These are phyloP conservation scores for Neoascochyta sp. DNA, from an alignment of 2,329 filamentous ascomycete genomes.

Conservation along the genomic window DNA sequence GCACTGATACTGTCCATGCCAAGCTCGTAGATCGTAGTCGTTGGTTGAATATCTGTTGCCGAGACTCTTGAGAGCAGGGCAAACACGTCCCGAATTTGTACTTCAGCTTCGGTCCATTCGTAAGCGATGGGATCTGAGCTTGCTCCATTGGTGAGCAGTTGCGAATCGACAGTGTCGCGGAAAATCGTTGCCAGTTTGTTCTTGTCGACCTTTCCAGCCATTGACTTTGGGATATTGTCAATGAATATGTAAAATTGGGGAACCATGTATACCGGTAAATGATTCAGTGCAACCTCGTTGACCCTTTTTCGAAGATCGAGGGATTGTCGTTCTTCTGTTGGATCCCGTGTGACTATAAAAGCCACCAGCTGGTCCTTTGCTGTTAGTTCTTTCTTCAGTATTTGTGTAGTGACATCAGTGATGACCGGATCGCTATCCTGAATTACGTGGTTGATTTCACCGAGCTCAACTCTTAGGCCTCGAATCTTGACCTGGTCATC, in stretches of 20 bases:
- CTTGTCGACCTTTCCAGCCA: conserved; percentile 42
- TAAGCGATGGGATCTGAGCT: conserved; percentile 6
- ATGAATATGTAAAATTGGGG: conserved; percentile 36
- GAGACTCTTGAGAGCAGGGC: conserved; percentile 56
- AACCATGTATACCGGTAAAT: conserved; percentile 40
- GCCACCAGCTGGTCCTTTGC: conserved; percentile 37
- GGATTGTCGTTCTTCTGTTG: conserved; percentile 5
- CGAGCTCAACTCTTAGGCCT: conserved; percentile 38
- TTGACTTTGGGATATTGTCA: conserved; percentile 35
- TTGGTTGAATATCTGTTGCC: conserved; percentile 49
- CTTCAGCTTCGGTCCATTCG: conserved; percentile 53
- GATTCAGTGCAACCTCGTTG: conserved; percentile 13
- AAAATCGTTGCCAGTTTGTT: conserved; percentile 33
- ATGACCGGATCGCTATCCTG: conserved; percentile 20
- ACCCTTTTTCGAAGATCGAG: conserved; percentile 17
- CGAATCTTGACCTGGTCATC: conserved; percentile 43
- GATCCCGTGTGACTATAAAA: conserved; percentile 21
- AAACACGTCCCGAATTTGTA: conserved; percentile 54
- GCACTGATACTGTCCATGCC: conserved; percentile 90
- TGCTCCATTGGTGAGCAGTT: conserved; percentile 1
- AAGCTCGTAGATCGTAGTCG: conserved; percentile 78
- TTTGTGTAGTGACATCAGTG: conserved; percentile 26
- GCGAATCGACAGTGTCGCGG: conserved; percentile 11
- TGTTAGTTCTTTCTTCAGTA: conserved; percentile 22
- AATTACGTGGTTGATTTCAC: conserved; percentile 37